A percentile compares a stretch with the other conserved stretches of the same genome.
Conservation (phyloP, 108 stramenopile genomes). For the Nannochloropsis oceanica region DNA sequence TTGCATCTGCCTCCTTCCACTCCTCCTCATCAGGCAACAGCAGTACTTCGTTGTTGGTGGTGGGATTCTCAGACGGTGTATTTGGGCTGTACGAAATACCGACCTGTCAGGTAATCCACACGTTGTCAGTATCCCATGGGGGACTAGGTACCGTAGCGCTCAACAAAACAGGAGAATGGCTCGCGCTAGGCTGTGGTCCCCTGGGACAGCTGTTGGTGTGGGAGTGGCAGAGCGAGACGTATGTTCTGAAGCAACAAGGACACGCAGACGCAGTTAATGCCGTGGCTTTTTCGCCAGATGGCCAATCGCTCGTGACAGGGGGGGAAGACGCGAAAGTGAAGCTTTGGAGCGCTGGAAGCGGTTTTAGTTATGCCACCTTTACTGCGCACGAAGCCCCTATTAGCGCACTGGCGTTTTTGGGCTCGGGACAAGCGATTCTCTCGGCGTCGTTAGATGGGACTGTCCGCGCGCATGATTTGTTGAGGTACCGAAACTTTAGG, state of each 20-base stretch:
- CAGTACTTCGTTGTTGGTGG: not conserved
- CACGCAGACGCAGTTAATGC: constrained; percentile 83
- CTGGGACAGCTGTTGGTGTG: constrained; percentile 80
- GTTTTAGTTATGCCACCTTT: constrained; percentile 95
- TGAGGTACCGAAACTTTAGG: constrained; percentile 89
- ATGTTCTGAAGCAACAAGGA: constrained; percentile 96
- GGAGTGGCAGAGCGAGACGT: constrained; percentile 98
- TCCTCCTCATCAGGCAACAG: not conserved
- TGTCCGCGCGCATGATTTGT: constrained; percentile 86
- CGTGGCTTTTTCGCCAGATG: constrained; percentile 85
- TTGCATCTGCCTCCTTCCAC: not conserved
- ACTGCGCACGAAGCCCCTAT: constrained; percentile 85
- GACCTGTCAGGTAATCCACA: constrained; percentile 51
- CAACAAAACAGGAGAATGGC: constrained; percentile 79
- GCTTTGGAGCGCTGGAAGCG: constrained; percentile 84
- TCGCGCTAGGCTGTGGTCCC: constrained; percentile 79
- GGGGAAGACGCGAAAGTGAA: constrained; percentile 96
- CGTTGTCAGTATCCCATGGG: constrained; percentile 44
- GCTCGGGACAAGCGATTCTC: constrained; percentile 67
- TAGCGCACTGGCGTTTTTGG: constrained; percentile 67
- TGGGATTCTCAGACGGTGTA: constrained; percentile 46
- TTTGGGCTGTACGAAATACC: constrained; percentile 94
- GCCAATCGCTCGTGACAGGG: constrained; percentile 78
- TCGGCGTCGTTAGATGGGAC: constrained; percentile 86
- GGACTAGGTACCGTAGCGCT: constrained; percentile 46